Percentiles rank a stretch among this genome's conserved stretches.
These are phyloP conservation scores for Adansonia madagascariensis DNA, from an alignment of 441 rosid genomes.

Conservation along the genomic window DNA sequence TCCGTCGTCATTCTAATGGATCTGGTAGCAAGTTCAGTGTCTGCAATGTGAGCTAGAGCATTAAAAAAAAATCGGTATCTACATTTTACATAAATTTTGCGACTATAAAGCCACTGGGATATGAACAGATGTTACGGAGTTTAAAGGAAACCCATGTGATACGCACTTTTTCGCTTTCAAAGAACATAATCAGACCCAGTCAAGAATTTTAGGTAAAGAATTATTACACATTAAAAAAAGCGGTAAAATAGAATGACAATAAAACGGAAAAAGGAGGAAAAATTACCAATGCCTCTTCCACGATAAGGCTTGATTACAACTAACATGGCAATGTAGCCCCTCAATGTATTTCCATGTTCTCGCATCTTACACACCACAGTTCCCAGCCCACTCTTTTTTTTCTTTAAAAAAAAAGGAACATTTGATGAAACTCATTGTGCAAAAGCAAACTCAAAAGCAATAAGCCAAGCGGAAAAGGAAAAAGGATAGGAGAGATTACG, in stretches of 20 bases:
- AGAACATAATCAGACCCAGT: background rate
- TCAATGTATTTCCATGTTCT: conserved; percentile 73
- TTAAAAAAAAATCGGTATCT: background rate
- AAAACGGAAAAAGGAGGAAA: too few relatives aligned
- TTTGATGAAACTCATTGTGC: background rate
- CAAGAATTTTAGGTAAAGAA: background rate
- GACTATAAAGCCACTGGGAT: background rate
- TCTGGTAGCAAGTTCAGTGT: conserved; percentile 83
- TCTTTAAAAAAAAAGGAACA: background rate
- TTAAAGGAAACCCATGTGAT: background rate
- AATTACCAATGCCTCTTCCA: conserved; percentile 80
- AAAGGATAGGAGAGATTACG: conserved; percentile 38
- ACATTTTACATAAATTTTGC: conserved; percentile 10
- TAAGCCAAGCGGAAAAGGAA: background rate
- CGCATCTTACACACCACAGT: conserved; percentile 98
- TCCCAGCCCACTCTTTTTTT: conserved; percentile 60
- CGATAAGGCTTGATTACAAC: conserved; percentile 90
- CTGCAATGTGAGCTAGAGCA: conserved; percentile 40
- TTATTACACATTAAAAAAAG: background rate
- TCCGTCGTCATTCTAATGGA: conserved; percentile 84
- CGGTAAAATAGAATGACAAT: background rate
- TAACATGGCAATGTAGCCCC: conserved; percentile 95
- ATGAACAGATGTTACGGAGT: background rate
- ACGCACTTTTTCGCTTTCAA: background rate
- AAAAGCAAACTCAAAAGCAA: background rate